Evolutionary conservation across 805 yeast species (phyloP), one percentile per base, ranked within the genome.

Genomic region (Cyberlindnera galapagoensis): DNA sequence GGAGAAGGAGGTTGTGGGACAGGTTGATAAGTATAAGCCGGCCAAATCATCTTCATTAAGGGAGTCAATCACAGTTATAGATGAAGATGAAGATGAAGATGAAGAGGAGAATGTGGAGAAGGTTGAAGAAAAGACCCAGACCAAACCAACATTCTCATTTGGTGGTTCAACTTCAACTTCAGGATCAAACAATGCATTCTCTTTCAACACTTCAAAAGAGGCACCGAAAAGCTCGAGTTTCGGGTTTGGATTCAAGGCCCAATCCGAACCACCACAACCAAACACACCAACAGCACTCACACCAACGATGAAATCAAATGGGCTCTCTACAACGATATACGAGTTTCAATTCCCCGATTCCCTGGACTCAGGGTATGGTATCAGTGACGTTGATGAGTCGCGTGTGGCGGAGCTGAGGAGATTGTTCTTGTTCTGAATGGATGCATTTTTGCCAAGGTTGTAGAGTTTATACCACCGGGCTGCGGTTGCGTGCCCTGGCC

Each of bases 21-120:
- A 16, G 17, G 21, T 24, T 14, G 33, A 43, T 13, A 52, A 56
- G 37, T 57, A 60, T 36, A 59, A 59, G 34, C 67, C 67, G 7
- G 38, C 34, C 14, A 57, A 55, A 32, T 57, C 67, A 2, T 61
- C 67, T 0, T 59, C 65, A 0, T 38, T 63, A 28, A 52, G 66
- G 11, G 57, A 51, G 33, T 50, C 58, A 3, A 47, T 57, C 6
- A 39, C 50, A 0, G 45, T 52, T 4, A 40, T 44, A 9, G 40
- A 31, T 26, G 39, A 38, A 14, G 31, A 30, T 12, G 39, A 34
- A 14, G 21, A 15, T 17, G 39, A 34, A 21, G 35, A 40, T 22
- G 15, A 23, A 24, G 27, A 23, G 16, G 13, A 20, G 15, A 22
- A 15, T 16, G n/a, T n/a, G n/a, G 24, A 30, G 24, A 18, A 33